Evolutionary conservation across 2,329 filamentous ascomycete species (phyloP), one percentile per base, ranked within the genome.

Genomic region (Ophiostoma angusticollis): DNA sequence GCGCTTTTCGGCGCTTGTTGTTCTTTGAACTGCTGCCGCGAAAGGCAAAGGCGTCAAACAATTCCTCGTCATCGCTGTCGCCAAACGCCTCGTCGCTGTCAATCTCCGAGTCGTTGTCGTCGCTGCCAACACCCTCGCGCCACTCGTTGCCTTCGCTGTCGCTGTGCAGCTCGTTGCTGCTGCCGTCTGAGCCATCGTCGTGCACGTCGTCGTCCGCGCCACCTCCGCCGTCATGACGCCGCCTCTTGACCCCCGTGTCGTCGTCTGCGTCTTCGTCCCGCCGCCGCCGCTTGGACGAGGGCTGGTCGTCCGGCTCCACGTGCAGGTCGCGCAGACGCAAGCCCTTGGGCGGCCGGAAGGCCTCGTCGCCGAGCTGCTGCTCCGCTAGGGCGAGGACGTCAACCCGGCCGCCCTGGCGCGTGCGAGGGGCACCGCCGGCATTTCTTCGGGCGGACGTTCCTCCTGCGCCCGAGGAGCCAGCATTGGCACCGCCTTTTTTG

Each of bases 91-190:
- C 84, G 54, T 78, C 74, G 49, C 71, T 75, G 48, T 78, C 75
- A 38, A 78, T 71, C 43, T 78, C 74, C 5, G 73, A 78, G 49
- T 78, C 74, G 16, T 77, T 68, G 27, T 77, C 73, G 23, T 70
- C 69, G 13, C 63, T 63, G 17, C 64, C 65, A 6, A 74, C 65
- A 19, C 87, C 86, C 36, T 93, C 66, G 35, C 71, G 78, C 85
- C 85, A 94, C 52, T 83, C 77, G 51, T 93, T 83, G 17, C 85
- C 86, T 44, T 87, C 83, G 44, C 80, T 84, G 53, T 94, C 87
- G 49, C 80, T 87, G 9, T 83, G 84, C 46, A 79, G 76, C 42
- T 87, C 82, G 13, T 74, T 66, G 31, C 70, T 68, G 14, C 72
- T 70, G 50, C 75, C 66, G 6, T 71, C 65, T 5, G 60, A 63